A percentile compares a stretch with the other conserved stretches of the same genome.
phyloP scores from a whole-genome alignment of 129 eudicot genomes.

The Deinandra increscens region DNA sequence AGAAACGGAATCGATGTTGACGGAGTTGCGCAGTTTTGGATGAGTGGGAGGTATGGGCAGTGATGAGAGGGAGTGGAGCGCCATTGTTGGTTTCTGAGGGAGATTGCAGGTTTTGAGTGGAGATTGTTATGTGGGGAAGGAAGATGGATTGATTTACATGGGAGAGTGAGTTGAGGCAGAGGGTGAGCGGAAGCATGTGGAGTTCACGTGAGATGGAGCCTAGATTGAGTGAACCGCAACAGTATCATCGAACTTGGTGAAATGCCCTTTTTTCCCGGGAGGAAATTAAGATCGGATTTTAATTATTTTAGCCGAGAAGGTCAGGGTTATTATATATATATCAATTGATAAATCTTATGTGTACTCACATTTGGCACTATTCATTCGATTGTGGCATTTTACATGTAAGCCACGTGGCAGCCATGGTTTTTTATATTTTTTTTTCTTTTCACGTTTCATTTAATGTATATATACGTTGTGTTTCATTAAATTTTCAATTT shows the following conservation, averaged over 20 bases:
- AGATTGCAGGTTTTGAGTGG: slow-evolving; percentile 7
- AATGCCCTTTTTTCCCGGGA: background rate
- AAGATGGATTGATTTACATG: slow-evolving; percentile 24
- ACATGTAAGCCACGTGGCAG: no score
- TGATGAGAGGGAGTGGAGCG: slow-evolving; percentile 24
- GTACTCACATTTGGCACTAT: no score
- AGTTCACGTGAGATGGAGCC: slow-evolving; percentile 25
- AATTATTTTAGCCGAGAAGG: background rate
- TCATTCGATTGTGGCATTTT: no score
- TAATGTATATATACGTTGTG: no score
- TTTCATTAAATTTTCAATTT: no score
- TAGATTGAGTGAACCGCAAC: slow-evolving; percentile 20
- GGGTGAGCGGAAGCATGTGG: slow-evolving; percentile 28
- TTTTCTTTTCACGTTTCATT: no score
- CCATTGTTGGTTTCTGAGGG: slow-evolving; percentile 24
- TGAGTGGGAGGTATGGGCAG: background rate
- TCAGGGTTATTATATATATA: no score
- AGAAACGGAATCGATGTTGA: background rate
- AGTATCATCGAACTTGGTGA: background rate
- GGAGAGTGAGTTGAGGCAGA: slow-evolving; percentile 37
- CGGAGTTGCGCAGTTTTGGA: slow-evolving; percentile 4
- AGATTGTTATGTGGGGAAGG: slow-evolving; percentile 15
- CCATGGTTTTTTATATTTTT: no score
- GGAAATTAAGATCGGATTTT: background rate
- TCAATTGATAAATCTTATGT: no score